Base-by-base conservation (phyloP, 108 stramenopile genomes). In the Discostella stelligeroides region DNA sequence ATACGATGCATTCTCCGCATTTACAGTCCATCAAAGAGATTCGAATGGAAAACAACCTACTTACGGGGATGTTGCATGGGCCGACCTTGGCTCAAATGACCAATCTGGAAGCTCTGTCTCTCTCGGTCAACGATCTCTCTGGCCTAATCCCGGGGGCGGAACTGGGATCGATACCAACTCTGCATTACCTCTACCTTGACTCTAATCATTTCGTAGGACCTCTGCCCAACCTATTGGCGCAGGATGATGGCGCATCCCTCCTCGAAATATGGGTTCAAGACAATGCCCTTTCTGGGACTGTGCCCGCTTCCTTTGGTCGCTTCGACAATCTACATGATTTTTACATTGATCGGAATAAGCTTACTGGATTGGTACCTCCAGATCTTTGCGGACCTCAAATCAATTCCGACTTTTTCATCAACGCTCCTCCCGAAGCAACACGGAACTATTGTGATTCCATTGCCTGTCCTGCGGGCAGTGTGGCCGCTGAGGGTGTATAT, bases 271-370 rank as follows among this genome's bases (percentile, higher is more conserved):
- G 83, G 80, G 45, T 88, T 4, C 84, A 88, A 57, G 56, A 70
- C 66, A 88, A 88, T 60, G 66, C 63, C 21, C 68, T 88, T 1
- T 82, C 71, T 15, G 87, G 87, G 12, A 83, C 84, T 0, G 74
- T 88, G 15, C 84, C 87, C 25, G 51, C 69, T 40, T 68, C 51
- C 39, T 73, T 68, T 49, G 51, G 50, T 14, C 39, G 66, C 40
- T 62, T 82, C 15, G 68, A 73, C 39, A 60, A 65, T 25, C 27
- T 82, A 28, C 56, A 71, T 37, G 68, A 75, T 48, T 79, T 80
- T 43, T 80, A 56, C 56, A 75, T 76, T 7, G 79, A 75, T 17
- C 73, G 70, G 15, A 82, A 82, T 42, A 82, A 78, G 66, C 37
- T 82, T 6, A 82, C 81, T 9, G 81, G 76, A 12, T 55, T 40